Percentiles rank a stretch among this genome's conserved stretches.
These are phyloP conservation scores for Kluyveromyces sp. DNA, from an alignment of 1,139 yeast genomes.

Conservation along the genomic window DNA sequence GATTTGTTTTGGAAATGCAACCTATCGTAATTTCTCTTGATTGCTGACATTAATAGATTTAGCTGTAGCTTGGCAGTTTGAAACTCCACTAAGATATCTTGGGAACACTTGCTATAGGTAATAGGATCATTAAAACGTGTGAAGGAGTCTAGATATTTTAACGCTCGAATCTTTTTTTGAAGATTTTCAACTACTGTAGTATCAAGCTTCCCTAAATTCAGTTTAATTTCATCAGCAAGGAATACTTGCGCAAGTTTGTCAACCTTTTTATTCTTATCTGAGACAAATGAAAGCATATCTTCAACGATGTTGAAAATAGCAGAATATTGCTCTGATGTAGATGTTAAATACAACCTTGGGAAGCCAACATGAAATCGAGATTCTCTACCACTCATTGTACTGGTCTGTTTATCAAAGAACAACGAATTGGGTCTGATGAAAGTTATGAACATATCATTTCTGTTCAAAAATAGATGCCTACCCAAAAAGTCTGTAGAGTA, in stretches of 20 bases:
- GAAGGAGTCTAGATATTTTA: conserved; percentile 25
- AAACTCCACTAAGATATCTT: conserved; percentile 47
- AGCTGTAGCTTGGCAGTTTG: conserved; percentile 53
- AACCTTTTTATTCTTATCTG: conserved; percentile 47
- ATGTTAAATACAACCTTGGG: conserved; percentile 59
- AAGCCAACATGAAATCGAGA: conserved; percentile 43
- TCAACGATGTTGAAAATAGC: conserved; percentile 56
- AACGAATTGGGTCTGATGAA: conserved; percentile 58
- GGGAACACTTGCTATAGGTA: conserved; percentile 27
- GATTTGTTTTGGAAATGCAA: conserved; percentile 30
- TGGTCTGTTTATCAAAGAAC: conserved; percentile 34
- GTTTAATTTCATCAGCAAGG: conserved; percentile 29
- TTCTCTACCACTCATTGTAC: conserved; percentile 18
- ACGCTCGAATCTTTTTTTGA: conserved; percentile 24
- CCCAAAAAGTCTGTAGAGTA: conserved; percentile 54
- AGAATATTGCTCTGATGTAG: conserved; percentile 68
- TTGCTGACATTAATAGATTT: conserved; percentile 58
- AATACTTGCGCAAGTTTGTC: conserved; percentile 54
- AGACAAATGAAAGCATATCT: conserved; percentile 58
- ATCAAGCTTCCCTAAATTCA: conserved; percentile 31
- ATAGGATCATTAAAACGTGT: conserved; percentile 24
- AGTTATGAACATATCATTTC: conserved; percentile 54
- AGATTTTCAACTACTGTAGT: conserved; percentile 23
- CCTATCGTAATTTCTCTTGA: conserved; percentile 43
- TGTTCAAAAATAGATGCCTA: conserved; percentile 52